These are phyloP conservation scores for Fistulinella prunicolor DNA, from an alignment of 768 basidiomycete species.

Conservation along the genomic window DNA sequence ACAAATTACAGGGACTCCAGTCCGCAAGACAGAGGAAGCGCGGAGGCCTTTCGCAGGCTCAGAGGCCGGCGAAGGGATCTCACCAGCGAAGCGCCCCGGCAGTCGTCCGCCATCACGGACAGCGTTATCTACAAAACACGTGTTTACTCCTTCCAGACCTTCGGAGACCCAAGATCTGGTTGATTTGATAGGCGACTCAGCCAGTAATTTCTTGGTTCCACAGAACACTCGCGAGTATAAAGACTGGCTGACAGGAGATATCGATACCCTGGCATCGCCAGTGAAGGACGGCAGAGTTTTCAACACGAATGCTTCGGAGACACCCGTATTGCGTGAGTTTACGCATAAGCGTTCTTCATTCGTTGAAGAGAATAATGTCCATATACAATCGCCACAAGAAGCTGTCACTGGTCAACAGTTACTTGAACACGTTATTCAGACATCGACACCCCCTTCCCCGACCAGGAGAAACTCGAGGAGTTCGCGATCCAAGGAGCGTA, in stretches of 20 bases:
- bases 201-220: conserved; percentile 5
- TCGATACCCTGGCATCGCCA: conserved; percentile 35
- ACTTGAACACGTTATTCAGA: conserved; percentile 1
- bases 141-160: conserved; percentile 45
- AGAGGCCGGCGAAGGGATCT: conserved; percentile 16
- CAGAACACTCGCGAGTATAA: conserved; percentile 35
- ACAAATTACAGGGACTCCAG: conserved; percentile 52
- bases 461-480: conserved; percentile 16
- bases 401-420: conserved; percentile 28
- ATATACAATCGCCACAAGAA: conserved; percentile 32
- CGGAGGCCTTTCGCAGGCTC: conserved; percentile 7
- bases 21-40: conserved; percentile 38
- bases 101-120: conserved; percentile 36
- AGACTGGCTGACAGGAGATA: conserved; percentile 78
- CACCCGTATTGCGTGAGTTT: conserved; percentile 61
- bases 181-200: conserved; percentile 12
- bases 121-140: conserved; percentile 48
- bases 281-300: conserved; percentile 15
- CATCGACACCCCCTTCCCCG: conserved; percentile 19
- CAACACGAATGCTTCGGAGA: conserved; percentile 24
- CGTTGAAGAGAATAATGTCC: conserved; percentile 45
- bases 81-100: conserved; percentile 16
- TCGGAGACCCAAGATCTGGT: conserved; percentile 17
- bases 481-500: conserved; percentile 39
- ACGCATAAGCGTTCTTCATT: conserved; percentile 72